phyloP scores from a whole-genome alignment of 257 asterid species.

The Plantago major region DNA sequence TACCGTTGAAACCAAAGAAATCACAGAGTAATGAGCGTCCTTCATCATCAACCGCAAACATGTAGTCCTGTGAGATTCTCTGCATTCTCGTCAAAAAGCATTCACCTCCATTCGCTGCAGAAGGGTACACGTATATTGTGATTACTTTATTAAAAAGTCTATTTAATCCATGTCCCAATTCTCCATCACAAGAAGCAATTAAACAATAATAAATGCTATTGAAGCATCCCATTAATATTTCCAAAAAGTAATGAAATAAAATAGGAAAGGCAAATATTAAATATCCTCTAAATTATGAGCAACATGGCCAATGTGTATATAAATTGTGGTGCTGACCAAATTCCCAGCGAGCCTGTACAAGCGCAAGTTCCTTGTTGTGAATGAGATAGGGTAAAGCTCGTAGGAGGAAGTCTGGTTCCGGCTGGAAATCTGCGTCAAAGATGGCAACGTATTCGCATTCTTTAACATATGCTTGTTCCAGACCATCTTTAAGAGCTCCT shows the following conservation, averaged over 20 bases:
- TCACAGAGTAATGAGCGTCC: slow-evolving; percentile 58
- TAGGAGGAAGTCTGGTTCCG: slow-evolving; percentile 53
- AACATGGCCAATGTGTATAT: too few species aligned
- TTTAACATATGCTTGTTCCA: slow-evolving; percentile 40
- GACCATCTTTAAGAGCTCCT: slow-evolving; percentile 57
- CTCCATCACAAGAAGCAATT: too few species aligned
- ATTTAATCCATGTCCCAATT: too few species aligned
- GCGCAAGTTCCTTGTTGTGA: slow-evolving; percentile 50
- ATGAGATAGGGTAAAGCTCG: slow-evolving; percentile 47
- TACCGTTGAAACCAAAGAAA: slow-evolving; percentile 76
- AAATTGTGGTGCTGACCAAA: slow-evolving; percentile 39
- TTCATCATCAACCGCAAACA: slow-evolving; percentile 65
- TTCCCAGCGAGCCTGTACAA: slow-evolving; percentile 68
- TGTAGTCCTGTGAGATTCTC: slow-evolving; percentile 59
- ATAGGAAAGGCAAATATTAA: too few species aligned
- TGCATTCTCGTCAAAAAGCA: slow-evolving; percentile 78
- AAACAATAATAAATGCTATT: too few species aligned
- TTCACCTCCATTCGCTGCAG: slow-evolving; percentile 60
- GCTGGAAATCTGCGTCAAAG: slow-evolving; percentile 69
- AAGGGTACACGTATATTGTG: too few species aligned
- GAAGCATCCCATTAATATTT: too few species aligned
- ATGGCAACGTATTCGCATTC: slow-evolving; percentile 59
- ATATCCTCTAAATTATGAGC: too few species aligned
- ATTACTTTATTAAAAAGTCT: too few species aligned
- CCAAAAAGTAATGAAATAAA: too few species aligned